Base-by-base conservation (phyloP, 2,329 filamentous ascomycete species). In the Hymenoscyphus linearis region DNA sequence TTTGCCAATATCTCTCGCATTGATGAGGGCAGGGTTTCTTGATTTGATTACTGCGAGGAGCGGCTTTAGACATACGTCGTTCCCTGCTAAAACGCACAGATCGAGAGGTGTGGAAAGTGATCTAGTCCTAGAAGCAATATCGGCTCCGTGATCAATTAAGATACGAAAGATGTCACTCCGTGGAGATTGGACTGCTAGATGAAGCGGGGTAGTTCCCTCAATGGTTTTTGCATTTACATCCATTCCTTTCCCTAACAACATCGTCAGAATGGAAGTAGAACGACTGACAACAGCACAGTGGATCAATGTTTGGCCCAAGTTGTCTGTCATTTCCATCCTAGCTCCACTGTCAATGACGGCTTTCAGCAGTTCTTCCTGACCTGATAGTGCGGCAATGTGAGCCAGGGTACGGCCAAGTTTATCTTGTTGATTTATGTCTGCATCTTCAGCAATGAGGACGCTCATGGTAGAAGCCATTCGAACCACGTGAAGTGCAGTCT, bases 271-370 rank as follows among this genome's bases (percentile, higher is more conserved):
- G 26, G 18, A 27, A 9, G n/a, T n/a, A 5, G 56, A 58, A 18
- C 40, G 56, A 52, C 52, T 58, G n/a, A 34, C 9, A 25, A 58
- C 40, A n/a, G 56, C 56, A 25, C 56, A 58, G 27, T 58, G 56
- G 13, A 58, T 25, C 16, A 27, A 9, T 52, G 56, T 27, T 4
- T 40, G 36, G 2, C 13, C 7, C 13, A 18, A 18, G 27, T 58
- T 34, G 16, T 52, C 37, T 22, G 7, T 27, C 13, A 27, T n/a
- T 4, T 22, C 16, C 25, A 58, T 18, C 13, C 35, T 35, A 16
- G 18, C 40, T 34, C 40, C 37, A 10, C 56, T 16, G 22, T 50
- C 40, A n/a, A 50, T 50, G 5, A 58, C 14, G 7, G 37, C 40
- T 31, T 35, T 58, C 13, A 58, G 14, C 25, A 52, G n/a, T 7